Percentiles rank a stretch among this genome's conserved stretches.
phyloP scores from a whole-genome alignment of 306 rosid genomes.

The Castanospermum australe region DNA sequence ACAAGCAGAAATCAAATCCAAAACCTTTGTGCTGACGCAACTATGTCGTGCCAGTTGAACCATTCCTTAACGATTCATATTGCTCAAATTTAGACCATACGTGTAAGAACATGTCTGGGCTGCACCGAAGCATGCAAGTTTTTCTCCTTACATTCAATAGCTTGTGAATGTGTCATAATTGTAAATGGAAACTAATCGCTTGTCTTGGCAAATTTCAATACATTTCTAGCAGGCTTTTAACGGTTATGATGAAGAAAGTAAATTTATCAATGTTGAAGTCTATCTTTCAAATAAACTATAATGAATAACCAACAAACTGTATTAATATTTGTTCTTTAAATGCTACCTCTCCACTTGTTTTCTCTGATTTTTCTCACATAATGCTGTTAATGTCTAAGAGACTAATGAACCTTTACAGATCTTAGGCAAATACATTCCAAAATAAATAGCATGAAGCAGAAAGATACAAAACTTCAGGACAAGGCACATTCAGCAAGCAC shows the following conservation, averaged over 20 bases:
- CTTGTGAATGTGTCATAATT: not conserved
- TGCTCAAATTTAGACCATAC: no score
- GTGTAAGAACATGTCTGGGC: no score
- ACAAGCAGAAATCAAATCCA: no score
- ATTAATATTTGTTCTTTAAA: not conserved
- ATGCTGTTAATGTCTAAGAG: conserved; percentile 29
- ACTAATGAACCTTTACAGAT: conserved; percentile 47
- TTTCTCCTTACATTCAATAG: no score
- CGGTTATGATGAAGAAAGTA: not conserved
- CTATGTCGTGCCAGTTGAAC: no score
- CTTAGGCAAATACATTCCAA: conserved; percentile 28
- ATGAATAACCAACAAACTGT: conserved; percentile 10
- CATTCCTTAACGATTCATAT: no score
- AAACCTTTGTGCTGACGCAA: no score
- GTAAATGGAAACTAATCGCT: not conserved
- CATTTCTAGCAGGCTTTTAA: conserved; percentile 3
- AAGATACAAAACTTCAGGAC: conserved; percentile 36
- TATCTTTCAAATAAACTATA: conserved; percentile 5
- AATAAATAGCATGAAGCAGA: conserved; percentile 30
- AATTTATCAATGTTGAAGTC: not conserved
- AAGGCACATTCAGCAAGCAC: conserved; percentile 54
- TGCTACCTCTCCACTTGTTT: conserved; percentile 29
- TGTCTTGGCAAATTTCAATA: not conserved
- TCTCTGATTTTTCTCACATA: conserved; percentile 23
- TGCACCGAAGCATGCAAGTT: no score